Evolutionary conservation across 2,329 filamentous ascomycete species (phyloP).

Genomic region (Scedosporium aurantiacum): DNA sequence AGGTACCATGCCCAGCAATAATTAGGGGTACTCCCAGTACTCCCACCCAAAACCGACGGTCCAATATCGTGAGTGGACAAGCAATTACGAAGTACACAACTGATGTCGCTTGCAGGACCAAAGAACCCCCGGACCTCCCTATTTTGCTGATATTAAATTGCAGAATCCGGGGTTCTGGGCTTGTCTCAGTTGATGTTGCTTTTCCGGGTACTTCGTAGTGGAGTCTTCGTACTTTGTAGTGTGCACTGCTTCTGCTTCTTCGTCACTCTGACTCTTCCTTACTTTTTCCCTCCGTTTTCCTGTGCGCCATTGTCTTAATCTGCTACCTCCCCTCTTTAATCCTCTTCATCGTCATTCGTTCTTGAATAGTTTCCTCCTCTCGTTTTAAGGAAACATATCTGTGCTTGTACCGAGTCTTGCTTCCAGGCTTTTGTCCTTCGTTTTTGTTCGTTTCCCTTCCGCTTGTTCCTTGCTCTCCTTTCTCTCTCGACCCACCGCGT

Average conservation of each 20-base stretch:
- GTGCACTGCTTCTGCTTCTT: constrained; percentile 4
- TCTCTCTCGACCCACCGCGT: not conserved
- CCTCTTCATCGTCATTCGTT: constrained; percentile 1
- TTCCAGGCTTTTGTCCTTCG: not conserved
- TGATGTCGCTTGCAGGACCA: not conserved
- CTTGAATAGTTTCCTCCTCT: not conserved
- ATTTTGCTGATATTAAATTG: constrained; percentile 1
- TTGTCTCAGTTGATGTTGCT: not conserved
- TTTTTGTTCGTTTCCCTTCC: not conserved
- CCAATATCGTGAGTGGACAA: too few relatives aligned
- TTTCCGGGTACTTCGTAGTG: not conserved
- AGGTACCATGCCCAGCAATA: not conserved
- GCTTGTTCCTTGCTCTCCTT: not conserved
- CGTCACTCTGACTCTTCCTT: constrained; percentile 8
- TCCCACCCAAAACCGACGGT: too few relatives aligned
- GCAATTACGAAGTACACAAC: not conserved
- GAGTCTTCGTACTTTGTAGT: too few relatives aligned
- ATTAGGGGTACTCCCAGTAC: too few relatives aligned
- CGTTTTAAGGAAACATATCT: not conserved
- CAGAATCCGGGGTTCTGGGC: constrained; percentile 4
- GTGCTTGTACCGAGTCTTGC: not conserved
- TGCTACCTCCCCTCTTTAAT: not conserved
- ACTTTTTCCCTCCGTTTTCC: constrained; percentile 6
- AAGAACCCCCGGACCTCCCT: constrained; percentile 5
- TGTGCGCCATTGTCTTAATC: not conserved